Base-by-base conservation (phyloP, 2,329 filamentous ascomycete species). In the Cryphonectria naterciae region DNA sequence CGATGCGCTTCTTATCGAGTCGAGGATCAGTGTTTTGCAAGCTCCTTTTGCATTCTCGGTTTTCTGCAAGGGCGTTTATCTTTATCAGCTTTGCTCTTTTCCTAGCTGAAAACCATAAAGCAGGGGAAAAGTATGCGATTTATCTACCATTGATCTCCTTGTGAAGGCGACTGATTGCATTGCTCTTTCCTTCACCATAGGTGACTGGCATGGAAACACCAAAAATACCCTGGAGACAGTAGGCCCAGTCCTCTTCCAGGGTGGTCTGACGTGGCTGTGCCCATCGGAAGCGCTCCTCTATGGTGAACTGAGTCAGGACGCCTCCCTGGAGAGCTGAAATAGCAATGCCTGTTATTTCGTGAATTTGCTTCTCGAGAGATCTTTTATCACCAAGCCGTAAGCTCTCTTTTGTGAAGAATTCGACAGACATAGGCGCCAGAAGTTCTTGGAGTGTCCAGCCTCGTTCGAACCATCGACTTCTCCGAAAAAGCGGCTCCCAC, bases 391-490 rank as follows among this genome's bases (percentile, higher is more conserved):
- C 77, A 15, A 80, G 72, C 7, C 41, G 63, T 32, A 39, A 46
- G 13, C 73, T 56, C 7, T 77, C 74, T 2, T 66, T 41, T 8
- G 74, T 70, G 64, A 76, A 80, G 74, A 80, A 80, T 39, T 76
- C 75, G 32, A 79, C 75, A 6, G 43, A 66, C 54, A 22, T 15
- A 4, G 78, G 78, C 6, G 77, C 78, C 1, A 76, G 15, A 5
- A 76, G 74, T 65, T 75, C 75, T 41, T 74, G 74, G 32, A 74
- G 73, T 56, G 73, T 77, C 74, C 72, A 75, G 25, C 73, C 74
- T 63, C 70, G 69, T 41, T 35, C 68, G 41, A 64, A 68, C 67
- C 67, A 68, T 41, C 19, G 61, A 54, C 37, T 64, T 22, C 46
- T 56, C 4, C 68, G 67, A 58, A 72, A 69, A 37, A 63, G 67